These are phyloP conservation scores for Polytolypa hystricis DNA, from an alignment of 2,329 filamentous ascomycete species.

Conservation along the genomic window DNA sequence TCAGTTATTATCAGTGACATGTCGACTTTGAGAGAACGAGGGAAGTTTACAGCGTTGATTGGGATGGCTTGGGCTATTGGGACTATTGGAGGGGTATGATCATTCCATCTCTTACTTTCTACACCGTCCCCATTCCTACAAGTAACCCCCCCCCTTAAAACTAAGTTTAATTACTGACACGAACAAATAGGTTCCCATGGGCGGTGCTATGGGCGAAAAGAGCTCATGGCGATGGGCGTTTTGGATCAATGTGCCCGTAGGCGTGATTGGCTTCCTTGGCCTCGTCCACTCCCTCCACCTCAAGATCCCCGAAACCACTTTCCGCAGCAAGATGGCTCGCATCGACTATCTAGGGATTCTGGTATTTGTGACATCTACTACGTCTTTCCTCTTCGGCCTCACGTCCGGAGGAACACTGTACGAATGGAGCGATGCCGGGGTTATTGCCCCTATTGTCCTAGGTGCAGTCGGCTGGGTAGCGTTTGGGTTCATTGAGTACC, in stretches of 20 bases:
- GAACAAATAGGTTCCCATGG: conserved; percentile 10
- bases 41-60: conserved; percentile 35
- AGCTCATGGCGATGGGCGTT: conserved; percentile 44
- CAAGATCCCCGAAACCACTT: conserved; percentile 40
- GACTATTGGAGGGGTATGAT: conserved; percentile 5
- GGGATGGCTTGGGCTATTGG: conserved; percentile 39
- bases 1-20: conserved; percentile 42
- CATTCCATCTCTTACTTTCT: no score
- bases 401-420: conserved; percentile 21
- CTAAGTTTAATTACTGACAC: neutral
- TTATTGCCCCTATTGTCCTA: conserved; percentile 20
- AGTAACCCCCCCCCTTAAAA: conserved; percentile 5
- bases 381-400: conserved; percentile 22
- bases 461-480: conserved; percentile 16
- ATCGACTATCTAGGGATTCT: conserved; percentile 23
- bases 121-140: conserved; percentile 37
- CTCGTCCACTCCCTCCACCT: conserved; percentile 27
- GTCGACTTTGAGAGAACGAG: conserved; percentile 34
- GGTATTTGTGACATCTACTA: conserved; percentile 19
- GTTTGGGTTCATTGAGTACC: conserved; percentile 12
- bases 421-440: conserved; percentile 21
- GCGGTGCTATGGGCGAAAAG: conserved; percentile 25
- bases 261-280: conserved; percentile 38
- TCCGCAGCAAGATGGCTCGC: conserved; percentile 31
- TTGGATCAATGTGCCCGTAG: conserved; percentile 46